phyloP scores from a whole-genome alignment of 2,329 filamentous ascomycete species.

The Basipetospora sp. region DNA sequence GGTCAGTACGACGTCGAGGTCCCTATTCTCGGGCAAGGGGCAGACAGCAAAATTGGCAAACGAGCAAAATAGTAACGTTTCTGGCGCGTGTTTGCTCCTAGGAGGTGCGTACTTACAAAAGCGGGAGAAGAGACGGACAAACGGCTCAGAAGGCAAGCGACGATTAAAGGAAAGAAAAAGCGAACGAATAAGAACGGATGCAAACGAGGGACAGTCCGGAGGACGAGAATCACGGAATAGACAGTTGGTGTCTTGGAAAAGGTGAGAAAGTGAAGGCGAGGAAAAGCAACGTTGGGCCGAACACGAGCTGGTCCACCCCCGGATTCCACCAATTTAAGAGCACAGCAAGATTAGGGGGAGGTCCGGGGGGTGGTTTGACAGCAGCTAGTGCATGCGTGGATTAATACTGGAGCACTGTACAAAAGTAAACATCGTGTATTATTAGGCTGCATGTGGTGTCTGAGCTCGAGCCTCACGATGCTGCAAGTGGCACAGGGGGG shows the following conservation, averaged over 20 bases:
- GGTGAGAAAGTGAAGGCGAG: not conserved
- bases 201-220: not conserved
- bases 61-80: no score
- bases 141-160: no score
- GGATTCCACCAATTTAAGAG: conserved; percentile 4
- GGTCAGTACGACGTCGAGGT: no score
- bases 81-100: no score
- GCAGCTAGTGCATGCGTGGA: not conserved
- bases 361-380: conserved; percentile 2
- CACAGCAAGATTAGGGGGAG: conserved; percentile 1
- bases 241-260: not conserved
- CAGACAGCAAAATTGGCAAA: no score
- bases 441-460: no score
- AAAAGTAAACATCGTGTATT: no score
- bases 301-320: conserved; percentile 2
- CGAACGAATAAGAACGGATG: conserved; percentile 4
- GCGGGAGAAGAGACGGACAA: no score
- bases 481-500: no score
- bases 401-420: not conserved
- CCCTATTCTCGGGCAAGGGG: no score
- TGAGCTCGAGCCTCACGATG: not conserved
- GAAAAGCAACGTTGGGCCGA: not conserved
- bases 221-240: not conserved
- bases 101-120: no score
- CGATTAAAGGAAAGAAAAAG: conserved; percentile 10